These are phyloP conservation scores for Neodidymelliopsis sp. DNA, from an alignment of 2,329 filamentous ascomycete species.

Conservation along the genomic window DNA sequence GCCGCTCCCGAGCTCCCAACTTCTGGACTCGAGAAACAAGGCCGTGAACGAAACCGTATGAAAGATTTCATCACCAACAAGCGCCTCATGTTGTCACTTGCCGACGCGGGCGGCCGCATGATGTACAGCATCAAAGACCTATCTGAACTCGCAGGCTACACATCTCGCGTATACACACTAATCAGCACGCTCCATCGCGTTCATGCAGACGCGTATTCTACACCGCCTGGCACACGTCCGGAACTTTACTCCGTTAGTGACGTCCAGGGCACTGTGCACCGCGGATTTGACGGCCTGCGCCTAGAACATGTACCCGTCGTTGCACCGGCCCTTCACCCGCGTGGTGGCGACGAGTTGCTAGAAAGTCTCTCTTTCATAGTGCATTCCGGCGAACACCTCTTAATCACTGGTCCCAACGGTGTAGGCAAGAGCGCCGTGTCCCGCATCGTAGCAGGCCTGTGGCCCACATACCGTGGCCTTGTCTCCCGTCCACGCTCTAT, in stretches of 20 bases:
- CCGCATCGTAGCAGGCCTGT: slow-evolving; percentile 87
- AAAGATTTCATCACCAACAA: slow-evolving; percentile 99
- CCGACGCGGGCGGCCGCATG: slow-evolving; percentile 95
- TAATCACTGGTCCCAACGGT: slow-evolving; percentile 94
- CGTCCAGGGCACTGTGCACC: slow-evolving; percentile 91
- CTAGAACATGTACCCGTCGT: slow-evolving; percentile 93
- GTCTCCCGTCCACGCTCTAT: slow-evolving; percentile 83
- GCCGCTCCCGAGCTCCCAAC: slow-evolving; percentile 71
- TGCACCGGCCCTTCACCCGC: slow-evolving; percentile 85
- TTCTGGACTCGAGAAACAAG: slow-evolving; percentile 55
- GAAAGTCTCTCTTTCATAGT: slow-evolving; percentile 90
- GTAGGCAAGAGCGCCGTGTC: slow-evolving; percentile 91
- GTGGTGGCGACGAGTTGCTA: slow-evolving; percentile 89
- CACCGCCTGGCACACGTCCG: slow-evolving; percentile 68
- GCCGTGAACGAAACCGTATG: slow-evolving; percentile 85
- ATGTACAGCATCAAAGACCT: slow-evolving; percentile 99
- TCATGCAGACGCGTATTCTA: slow-evolving; percentile 86
- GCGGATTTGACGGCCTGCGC: slow-evolving; percentile 92
- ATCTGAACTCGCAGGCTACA: slow-evolving; percentile 93
- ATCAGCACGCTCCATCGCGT: slow-evolving; percentile 94
- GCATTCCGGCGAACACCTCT: slow-evolving; percentile 86
- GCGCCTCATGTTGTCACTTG: slow-evolving; percentile 94
- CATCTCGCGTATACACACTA: slow-evolving; percentile 91
- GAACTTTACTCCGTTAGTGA: slow-evolving; percentile 91
- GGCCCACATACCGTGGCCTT: slow-evolving; percentile 94